Base-by-base conservation (phyloP, 768 basidiomycete species). In the Lactarius psammicola region DNA sequence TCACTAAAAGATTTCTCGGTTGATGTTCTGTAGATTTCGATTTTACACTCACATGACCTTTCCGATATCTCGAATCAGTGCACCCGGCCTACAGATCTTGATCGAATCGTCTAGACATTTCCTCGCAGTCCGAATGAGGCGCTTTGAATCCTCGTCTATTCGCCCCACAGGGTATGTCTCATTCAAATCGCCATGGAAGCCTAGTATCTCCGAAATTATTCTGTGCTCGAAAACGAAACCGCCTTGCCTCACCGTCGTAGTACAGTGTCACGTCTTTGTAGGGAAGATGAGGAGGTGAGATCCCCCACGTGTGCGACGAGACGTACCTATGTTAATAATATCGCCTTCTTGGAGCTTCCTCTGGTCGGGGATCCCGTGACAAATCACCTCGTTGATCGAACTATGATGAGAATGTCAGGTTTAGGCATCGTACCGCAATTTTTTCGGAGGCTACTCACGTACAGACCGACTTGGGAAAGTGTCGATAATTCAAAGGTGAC, bases 381-480 rank as follows among this genome's bases (percentile, higher is more conserved):
- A 98, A 71, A 99, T 95, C 59, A 85, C 90, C 76, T 98, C 96
- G 75, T 99, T 99, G 28, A 98, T 78, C 49, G 94, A 95, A 26
- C 92, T 92, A 70, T 54, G 55, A 62, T 33, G 49, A 3, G 49
- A 28, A 51, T 6, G 31, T 63, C 42, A 53, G 60, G 26, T 23
- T 46, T 54, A 15, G 30, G 54, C 33, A 26, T 40, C 28, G 60
- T 18, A 58, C 46, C 42, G 68, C 30, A 56, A 40, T 15, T 60
- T 56, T n/a, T 57, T 33, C 59, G 51, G 56, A 31, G 51, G 36
- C 54, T 40, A 83, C 93, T 71, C 79, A 94, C 87, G 90, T 95
- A 90, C 97, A 99, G 42, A 96, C 85, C 34, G 95, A 98, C 81
- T 98, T 98, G 15, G 97, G 96, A 74, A 88, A 98, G 40, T 84